Conservation (phyloP, 768 basidiomycete genomes). For the Leccinum aurantiacum region DNA sequence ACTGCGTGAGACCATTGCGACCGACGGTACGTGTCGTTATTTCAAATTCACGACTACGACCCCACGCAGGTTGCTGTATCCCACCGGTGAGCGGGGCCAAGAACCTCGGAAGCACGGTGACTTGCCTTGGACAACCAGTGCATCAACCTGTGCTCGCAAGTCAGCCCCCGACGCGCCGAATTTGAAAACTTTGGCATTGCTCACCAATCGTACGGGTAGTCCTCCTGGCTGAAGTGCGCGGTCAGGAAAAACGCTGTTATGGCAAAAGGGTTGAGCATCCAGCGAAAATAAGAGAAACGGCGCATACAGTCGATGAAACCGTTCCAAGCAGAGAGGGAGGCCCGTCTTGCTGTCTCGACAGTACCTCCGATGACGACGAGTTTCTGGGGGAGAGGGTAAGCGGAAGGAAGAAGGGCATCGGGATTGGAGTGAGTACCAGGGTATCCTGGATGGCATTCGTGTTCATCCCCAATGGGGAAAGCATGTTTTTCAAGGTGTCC, state of each 20-base stretch:
- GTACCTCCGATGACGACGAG: slow-evolving; percentile 88
- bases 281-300: neutral
- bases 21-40: slow-evolving; percentile 78
- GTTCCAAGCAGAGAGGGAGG: slow-evolving; percentile 84
- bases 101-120: neutral
- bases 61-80: slow-evolving; percentile 85
- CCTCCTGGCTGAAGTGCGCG: slow-evolving; percentile 85
- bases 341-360: slow-evolving; percentile 80
- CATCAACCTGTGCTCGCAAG: slow-evolving; percentile 60
- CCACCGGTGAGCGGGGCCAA: slow-evolving; percentile 16
- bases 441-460: slow-evolving; percentile 77
- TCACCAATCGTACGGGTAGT: slow-evolving; percentile 85
- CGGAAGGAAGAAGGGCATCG: neutral
- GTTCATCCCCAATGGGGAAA: slow-evolving; percentile 69
- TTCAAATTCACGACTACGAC: slow-evolving; percentile 84
- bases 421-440: slow-evolving; percentile 45
- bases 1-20: slow-evolving; percentile 61
- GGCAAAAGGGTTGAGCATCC: slow-evolving; percentile 11
- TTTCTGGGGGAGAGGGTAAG: slow-evolving; percentile 50
- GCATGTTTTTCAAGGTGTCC: slow-evolving; percentile 68
- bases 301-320: slow-evolving; percentile 79
- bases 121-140: slow-evolving; percentile 82
- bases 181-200: slow-evolving; percentile 8
- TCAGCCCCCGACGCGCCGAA: slow-evolving; percentile 3
- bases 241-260: slow-evolving; percentile 80